Percentiles rank a stretch among this genome's conserved stretches.
These are phyloP conservation scores for Arachnopeziza araneosa DNA, from an alignment of 2,329 filamentous ascomycete species.

Conservation along the genomic window DNA sequence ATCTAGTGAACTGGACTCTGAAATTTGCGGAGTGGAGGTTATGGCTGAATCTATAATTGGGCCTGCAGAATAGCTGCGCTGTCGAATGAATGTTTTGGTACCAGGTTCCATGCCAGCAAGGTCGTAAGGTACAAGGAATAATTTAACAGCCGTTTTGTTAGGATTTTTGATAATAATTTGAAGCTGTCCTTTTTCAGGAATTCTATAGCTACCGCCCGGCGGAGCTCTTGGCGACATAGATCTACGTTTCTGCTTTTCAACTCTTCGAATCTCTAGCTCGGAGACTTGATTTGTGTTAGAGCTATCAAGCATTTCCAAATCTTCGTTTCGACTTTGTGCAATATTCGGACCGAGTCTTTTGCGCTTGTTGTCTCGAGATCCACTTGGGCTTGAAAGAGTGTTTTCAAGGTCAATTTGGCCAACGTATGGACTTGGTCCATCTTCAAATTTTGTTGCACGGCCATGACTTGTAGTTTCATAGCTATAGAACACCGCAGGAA, in stretches of 20 bases:
- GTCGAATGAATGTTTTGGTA: constrained; percentile 92
- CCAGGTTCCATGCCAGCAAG: constrained; percentile 86
- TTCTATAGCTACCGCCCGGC: constrained; percentile 85
- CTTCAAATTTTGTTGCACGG: constrained; percentile 56
- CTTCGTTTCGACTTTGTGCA: constrained; percentile 14
- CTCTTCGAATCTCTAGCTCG: constrained; percentile 38
- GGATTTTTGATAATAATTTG: constrained; percentile 98
- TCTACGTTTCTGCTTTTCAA: constrained; percentile 54
- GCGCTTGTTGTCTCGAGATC: constrained; percentile 37
- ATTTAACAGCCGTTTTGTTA: constrained; percentile 95
- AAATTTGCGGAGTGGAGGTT: constrained; percentile 19
- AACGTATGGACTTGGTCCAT: constrained; percentile 93
- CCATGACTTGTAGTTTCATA: constrained; percentile 66
- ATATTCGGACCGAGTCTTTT: constrained; percentile 26
- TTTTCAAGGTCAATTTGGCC: constrained; percentile 89
- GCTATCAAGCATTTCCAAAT: constrained; percentile 22
- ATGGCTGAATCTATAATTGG: constrained; percentile 62
- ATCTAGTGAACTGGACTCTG: constrained; percentile 42
- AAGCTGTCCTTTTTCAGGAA: constrained; percentile 87
- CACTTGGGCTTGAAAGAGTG: constrained; percentile 52
- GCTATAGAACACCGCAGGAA: constrained; percentile 94
- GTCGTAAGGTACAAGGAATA: constrained; percentile 92
- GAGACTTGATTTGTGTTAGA: constrained; percentile 14
- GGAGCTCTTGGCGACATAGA: constrained; percentile 60
- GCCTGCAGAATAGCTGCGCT: constrained; percentile 86